Evolutionary conservation across 768 basidiomycete genomes (phyloP).

Genomic region (Termitomyces sp.): DNA sequence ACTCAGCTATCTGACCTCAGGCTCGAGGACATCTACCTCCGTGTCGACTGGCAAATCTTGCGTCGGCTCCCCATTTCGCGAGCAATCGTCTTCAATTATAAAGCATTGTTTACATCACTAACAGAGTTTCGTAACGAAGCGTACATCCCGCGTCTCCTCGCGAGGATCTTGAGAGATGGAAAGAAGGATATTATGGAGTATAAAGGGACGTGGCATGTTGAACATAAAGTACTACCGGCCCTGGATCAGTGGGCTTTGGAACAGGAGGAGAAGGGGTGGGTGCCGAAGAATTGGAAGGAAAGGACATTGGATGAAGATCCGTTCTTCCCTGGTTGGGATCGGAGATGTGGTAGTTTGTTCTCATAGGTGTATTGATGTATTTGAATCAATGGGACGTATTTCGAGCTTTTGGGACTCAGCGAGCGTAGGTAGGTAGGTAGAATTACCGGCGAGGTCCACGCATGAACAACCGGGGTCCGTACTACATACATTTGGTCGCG

Average conservation of each 20-base stretch:
- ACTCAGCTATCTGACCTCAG: slow-evolving; percentile 32
- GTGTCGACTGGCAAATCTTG: slow-evolving; percentile 57
- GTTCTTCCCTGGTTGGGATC: slow-evolving; percentile 48
- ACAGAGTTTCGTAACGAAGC: slow-evolving; percentile 41
- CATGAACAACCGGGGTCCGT: too few species aligned
- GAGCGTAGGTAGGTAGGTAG: too few species aligned
- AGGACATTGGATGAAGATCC: slow-evolving; percentile 50
- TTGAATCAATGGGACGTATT: too few species aligned
- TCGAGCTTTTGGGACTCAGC: too few species aligned
- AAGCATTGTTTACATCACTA: slow-evolving; percentile 50
- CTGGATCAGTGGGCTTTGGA: slow-evolving; percentile 44
- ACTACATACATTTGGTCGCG: too few species aligned
- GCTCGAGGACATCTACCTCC: slow-evolving; percentile 39
- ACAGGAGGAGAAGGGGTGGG: slow-evolving; percentile 46
- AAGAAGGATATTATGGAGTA: slow-evolving; percentile 38
- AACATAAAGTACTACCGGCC: slow-evolving; percentile 43
- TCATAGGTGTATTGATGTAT: too few species aligned
- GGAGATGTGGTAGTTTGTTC: too few species aligned
- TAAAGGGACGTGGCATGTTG: slow-evolving; percentile 39
- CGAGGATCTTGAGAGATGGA: slow-evolving; percentile 40
- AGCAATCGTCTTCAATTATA: slow-evolving; percentile 53
- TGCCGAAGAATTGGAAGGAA: slow-evolving; percentile 46
- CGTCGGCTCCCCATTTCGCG: slow-evolving; percentile 45
- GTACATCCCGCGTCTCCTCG: slow-evolving; percentile 44
- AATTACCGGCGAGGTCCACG: too few species aligned